Percentiles rank a stretch among this genome's conserved stretches.
These are phyloP conservation scores for Digitaria exilis DNA, from an alignment of 202 grass and related monocot species.

Conservation along the genomic window DNA sequence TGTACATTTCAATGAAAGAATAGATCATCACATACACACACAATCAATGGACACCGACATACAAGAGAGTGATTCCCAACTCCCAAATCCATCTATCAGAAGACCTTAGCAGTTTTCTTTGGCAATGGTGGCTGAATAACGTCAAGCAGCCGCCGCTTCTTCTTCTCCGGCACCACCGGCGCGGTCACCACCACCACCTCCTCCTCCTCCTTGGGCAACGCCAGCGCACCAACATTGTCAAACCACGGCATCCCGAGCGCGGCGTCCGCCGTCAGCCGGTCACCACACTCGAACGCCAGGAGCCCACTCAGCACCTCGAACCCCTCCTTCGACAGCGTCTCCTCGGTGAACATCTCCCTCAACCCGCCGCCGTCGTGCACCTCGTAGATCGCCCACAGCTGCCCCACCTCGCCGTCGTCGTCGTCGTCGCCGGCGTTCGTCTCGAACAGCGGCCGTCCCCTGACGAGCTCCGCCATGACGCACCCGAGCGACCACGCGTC, in stretches of 20 bases:
- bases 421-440: too few species aligned
- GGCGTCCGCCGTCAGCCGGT: slow-evolving; percentile 30
- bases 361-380: neutral
- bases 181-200: neutral
- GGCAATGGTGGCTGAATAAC: neutral
- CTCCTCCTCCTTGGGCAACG: neutral
- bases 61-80: too few species aligned
- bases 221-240: neutral
- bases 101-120: neutral
- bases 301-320: slow-evolving; percentile 34
- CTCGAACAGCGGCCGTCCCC: neutral
- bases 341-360: neutral
- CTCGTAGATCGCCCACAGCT: slow-evolving; percentile 34
- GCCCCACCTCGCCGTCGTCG: neutral
- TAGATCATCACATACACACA: too few species aligned
- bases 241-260: slow-evolving; percentile 33
- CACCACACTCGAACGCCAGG: slow-evolving; percentile 10
- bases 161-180: neutral
- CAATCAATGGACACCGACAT: too few species aligned
- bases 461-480: slow-evolving; percentile 41
- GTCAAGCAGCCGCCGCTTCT: neutral
- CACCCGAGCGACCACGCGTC: slow-evolving; percentile 47
- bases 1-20: too few species aligned
- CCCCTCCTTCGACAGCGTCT: slow-evolving; percentile 3
- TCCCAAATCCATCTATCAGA: neutral